Conservation (phyloP, 2,329 filamentous ascomycete genomes). For the Aspergillus carbonarius region DNA sequence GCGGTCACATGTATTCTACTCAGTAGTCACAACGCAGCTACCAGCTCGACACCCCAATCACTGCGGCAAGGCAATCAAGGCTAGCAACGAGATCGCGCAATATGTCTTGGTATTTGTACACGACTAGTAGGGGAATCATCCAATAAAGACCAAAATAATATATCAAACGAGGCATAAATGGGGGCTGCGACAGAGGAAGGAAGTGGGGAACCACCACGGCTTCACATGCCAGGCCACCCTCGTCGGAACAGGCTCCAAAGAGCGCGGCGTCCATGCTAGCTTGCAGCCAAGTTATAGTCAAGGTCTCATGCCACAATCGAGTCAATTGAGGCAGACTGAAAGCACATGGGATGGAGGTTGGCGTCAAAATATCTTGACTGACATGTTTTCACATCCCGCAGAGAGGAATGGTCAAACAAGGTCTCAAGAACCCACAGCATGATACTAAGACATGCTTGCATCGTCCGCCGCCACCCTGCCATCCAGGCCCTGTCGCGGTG, state of each 20-base stretch:
- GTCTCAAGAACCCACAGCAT: not conserved
- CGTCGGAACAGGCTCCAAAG: not conserved
- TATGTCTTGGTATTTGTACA: constrained; percentile 25
- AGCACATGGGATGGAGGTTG: not conserved
- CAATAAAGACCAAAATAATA: constrained; percentile 14
- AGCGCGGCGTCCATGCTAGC: not conserved
- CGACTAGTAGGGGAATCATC: constrained; percentile 21
- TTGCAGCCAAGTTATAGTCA: not conserved
- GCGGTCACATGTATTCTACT: not conserved
- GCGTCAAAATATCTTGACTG: not conserved
- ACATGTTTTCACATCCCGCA: not conserved
- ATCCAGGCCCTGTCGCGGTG: not conserved
- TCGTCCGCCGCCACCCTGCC: not conserved
- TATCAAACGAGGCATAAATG: constrained; percentile 3
- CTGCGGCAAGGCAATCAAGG: not conserved
- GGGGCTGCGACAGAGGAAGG: not conserved
- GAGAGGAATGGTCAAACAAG: not conserved
- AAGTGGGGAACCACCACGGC: not conserved
- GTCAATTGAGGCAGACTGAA: not conserved
- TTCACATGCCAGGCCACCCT: not conserved
- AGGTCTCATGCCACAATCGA: not conserved
- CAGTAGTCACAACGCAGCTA: not conserved
- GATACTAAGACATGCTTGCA: not conserved
- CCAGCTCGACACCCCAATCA: not conserved
- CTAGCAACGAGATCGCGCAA: not conserved